phyloP scores from a whole-genome alignment of 2,329 filamentous ascomycete species.

The Colletotrichum kahawae region DNA sequence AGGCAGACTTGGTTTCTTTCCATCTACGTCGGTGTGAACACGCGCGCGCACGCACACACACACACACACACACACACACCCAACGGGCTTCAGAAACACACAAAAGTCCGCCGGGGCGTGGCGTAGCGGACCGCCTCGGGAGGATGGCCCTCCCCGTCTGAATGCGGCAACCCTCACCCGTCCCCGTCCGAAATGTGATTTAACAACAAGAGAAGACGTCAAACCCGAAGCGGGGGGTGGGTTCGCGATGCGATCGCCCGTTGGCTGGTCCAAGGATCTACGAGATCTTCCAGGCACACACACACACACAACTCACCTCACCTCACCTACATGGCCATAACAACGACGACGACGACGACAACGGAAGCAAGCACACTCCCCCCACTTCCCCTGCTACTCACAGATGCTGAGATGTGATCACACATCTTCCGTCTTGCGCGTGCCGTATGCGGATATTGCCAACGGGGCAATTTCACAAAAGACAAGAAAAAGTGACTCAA shows the following conservation, averaged over 20 bases:
- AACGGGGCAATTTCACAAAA: background rate
- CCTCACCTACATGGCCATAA: background rate
- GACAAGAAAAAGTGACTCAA: background rate
- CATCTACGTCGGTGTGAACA: background rate
- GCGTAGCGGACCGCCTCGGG: background rate
- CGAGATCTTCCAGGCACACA: background rate
- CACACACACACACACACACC: background rate
- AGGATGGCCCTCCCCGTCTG: background rate
- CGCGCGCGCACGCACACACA: background rate
- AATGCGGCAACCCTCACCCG: background rate
- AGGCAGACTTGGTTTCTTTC: background rate
- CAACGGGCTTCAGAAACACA: background rate
- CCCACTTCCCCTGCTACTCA: background rate
- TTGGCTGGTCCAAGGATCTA: background rate
- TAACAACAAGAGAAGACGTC: background rate
- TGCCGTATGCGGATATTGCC: background rate
- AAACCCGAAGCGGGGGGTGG: background rate
- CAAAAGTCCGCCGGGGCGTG: background rate
- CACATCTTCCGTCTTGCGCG: background rate
- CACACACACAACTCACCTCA: background rate
- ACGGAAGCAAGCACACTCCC: background rate
- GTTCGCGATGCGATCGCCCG: background rate
- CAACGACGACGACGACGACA: background rate
- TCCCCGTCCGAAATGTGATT: background rate
- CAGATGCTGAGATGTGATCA: background rate